phyloP scores from a whole-genome alignment of 2,329 filamentous ascomycete species.

The Penicillium sp. region DNA sequence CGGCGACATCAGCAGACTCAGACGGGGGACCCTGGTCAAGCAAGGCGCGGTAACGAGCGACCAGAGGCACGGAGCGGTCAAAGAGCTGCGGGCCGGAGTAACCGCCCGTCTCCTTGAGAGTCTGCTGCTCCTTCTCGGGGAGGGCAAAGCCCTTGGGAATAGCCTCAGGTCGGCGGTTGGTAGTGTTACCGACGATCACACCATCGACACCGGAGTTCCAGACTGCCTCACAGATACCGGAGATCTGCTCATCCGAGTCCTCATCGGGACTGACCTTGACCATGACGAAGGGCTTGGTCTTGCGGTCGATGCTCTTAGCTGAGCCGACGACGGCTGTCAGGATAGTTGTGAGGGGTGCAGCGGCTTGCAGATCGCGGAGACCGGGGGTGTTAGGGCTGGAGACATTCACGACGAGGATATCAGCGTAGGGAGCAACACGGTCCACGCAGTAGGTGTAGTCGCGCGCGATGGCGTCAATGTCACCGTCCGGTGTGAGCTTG shows the following conservation, averaged over 20 bases:
- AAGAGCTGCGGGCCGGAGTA: constrained; percentile 92
- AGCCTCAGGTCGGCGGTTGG: constrained; percentile 73
- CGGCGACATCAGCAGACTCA: constrained; percentile 14
- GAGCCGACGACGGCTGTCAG: constrained; percentile 80
- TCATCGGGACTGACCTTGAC: constrained; percentile 98
- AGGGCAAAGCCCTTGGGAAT: constrained; percentile 67
- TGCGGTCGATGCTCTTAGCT: constrained; percentile 67
- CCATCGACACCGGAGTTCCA: constrained; percentile 85
- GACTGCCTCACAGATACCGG: constrained; percentile 84
- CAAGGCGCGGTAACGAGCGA: constrained; percentile 73
- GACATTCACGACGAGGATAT: constrained; percentile 97
- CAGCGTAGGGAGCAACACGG: constrained; percentile 80
- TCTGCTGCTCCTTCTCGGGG: constrained; percentile 63
- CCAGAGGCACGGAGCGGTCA: constrained; percentile 72
- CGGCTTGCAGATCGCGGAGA: constrained; percentile 79
- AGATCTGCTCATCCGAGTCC: constrained; percentile 78
- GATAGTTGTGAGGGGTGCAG: constrained; percentile 77
- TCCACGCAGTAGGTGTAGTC: constrained; percentile 89
- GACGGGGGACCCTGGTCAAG: constrained; percentile 55
- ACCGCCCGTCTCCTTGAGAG: constrained; percentile 76
- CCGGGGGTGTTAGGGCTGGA: constrained; percentile 96
- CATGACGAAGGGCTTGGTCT: constrained; percentile 79
- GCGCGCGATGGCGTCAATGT: constrained; percentile 75
- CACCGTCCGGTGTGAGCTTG: constrained; percentile 81
- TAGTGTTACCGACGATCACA: constrained; percentile 96